Conservation (phyloP, 495 filamentous ascomycete genomes). For the Xylaria cubensis region DNA sequence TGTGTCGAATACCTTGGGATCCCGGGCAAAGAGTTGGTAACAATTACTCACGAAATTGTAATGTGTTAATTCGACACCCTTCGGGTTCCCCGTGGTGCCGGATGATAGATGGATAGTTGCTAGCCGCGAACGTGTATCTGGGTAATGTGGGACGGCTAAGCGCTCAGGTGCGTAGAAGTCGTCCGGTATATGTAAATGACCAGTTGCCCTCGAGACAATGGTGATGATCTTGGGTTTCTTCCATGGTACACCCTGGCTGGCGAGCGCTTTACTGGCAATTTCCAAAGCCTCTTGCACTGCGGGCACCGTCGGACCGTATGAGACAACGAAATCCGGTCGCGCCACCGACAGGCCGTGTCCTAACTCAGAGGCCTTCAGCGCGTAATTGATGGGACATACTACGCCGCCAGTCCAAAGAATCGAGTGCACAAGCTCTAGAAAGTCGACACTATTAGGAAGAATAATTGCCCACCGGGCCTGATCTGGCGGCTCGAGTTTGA, state of each 20-base stretch:
- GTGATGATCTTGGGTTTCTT: slow-evolving; percentile 32
- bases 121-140: slow-evolving; percentile 32
- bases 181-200: slow-evolving; percentile 31
- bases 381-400: slow-evolving; percentile 36
- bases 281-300: slow-evolving; percentile 30
- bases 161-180: slow-evolving; percentile 33
- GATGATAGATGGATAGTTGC: slow-evolving; percentile 39
- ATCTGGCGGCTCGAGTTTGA: slow-evolving; percentile 37
- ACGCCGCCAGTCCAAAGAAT: slow-evolving; percentile 40
- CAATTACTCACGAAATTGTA: slow-evolving; percentile 71
- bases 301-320: slow-evolving; percentile 35
- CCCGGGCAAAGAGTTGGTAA: slow-evolving; percentile 43
- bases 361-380: slow-evolving; percentile 36
- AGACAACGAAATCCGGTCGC: slow-evolving; percentile 41
- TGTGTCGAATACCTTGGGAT: slow-evolving; percentile 38
- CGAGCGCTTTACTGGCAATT: slow-evolving; percentile 27
- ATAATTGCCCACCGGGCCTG: slow-evolving; percentile 44
- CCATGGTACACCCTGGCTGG: slow-evolving; percentile 32
- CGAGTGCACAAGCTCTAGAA: slow-evolving; percentile 43
- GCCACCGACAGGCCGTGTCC: slow-evolving; percentile 35
- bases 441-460: slow-evolving; percentile 47
- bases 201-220: slow-evolving; percentile 28
- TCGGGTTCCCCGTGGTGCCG: slow-evolving; percentile 78
- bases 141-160: slow-evolving; percentile 47
- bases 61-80: slow-evolving; percentile 80